Conservation (phyloP, 192 early-diverging fungal genomes). For the Podila minutissima region DNA sequence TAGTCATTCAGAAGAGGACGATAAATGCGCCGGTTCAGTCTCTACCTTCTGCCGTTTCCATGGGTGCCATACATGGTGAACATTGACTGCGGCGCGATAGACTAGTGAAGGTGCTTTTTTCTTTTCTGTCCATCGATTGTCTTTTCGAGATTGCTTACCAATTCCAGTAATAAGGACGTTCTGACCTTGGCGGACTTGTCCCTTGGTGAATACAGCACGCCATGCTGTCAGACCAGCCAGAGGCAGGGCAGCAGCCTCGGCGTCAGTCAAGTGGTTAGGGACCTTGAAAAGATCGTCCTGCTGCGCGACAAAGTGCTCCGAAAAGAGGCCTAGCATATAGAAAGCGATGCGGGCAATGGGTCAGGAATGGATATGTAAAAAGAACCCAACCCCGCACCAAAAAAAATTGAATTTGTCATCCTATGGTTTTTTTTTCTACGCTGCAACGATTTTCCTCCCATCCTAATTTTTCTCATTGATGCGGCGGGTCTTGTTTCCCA, state of each 20-base stretch:
- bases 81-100: background rate
- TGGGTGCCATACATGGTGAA: too few species aligned
- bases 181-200: conserved; percentile 57
- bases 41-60: too few species aligned
- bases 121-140: too few species aligned
- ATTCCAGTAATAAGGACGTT: conserved; percentile 77
- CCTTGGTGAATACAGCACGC: conserved; percentile 72
- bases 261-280: conserved; percentile 66
- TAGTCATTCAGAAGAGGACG: too few species aligned
- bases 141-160: conserved; percentile 32
- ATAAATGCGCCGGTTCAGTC: background rate
- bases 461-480: conserved; percentile 5
- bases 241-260: conserved; percentile 74
- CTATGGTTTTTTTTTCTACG: background rate
- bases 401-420: conserved; percentile 7
- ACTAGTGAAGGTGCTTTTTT: background rate
- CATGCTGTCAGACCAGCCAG: conserved; percentile 71
- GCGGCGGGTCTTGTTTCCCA: conserved; percentile 3
- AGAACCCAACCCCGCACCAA: conserved; percentile 1
- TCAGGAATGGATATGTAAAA: conserved; percentile 13
- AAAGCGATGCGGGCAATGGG: conserved; percentile 4
- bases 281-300: conserved; percentile 55
- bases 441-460: background rate
- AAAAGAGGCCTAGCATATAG: conserved; percentile 59
- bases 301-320: conserved; percentile 61